A percentile compares a stretch with the other conserved stretches of the same genome.
Evolutionary conservation across 345 rosid species (phyloP).

Genomic region (Excoecaria cochinchinensis): DNA sequence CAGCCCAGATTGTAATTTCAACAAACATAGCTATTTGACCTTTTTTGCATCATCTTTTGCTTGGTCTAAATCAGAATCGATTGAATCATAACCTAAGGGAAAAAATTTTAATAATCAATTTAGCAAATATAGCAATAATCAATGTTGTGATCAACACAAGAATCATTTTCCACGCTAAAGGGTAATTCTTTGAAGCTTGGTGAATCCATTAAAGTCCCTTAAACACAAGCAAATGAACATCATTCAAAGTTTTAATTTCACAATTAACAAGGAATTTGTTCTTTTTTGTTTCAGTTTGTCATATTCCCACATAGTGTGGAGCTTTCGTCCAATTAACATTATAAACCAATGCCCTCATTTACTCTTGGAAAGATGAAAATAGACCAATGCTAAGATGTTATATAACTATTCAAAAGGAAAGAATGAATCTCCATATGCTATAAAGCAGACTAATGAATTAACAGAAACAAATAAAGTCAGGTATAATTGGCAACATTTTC

Average conservation of each 20-base stretch:
- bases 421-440: too few relatives aligned
- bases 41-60: slow-evolving; percentile 28
- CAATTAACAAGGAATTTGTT: background rate
- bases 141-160: background rate
- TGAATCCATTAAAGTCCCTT: slow-evolving; percentile 76
- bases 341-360: too few relatives aligned
- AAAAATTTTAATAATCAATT: background rate
- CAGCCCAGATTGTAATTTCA: too few relatives aligned
- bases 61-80: slow-evolving; percentile 72
- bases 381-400: too few relatives aligned
- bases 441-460: too few relatives aligned
- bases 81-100: slow-evolving; percentile 60
- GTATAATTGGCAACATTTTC: too few relatives aligned
- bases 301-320: too few relatives aligned
- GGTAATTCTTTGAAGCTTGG: slow-evolving; percentile 59
- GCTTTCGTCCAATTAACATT: too few relatives aligned
- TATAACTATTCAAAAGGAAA: too few relatives aligned
- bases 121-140: background rate
- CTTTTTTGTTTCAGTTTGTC: background rate
- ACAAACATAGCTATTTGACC: background rate
- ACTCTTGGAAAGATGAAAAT: too few relatives aligned
- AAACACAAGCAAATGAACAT: background rate
- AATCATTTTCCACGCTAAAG: slow-evolving; percentile 61
- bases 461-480: too few relatives aligned
- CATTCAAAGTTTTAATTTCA: slow-evolving; percentile 8